Evolutionary conservation across 2,329 filamentous ascomycete species (phyloP), one percentile per base, ranked within the genome.

Genomic region (Paecilomyces fulvus): DNA sequence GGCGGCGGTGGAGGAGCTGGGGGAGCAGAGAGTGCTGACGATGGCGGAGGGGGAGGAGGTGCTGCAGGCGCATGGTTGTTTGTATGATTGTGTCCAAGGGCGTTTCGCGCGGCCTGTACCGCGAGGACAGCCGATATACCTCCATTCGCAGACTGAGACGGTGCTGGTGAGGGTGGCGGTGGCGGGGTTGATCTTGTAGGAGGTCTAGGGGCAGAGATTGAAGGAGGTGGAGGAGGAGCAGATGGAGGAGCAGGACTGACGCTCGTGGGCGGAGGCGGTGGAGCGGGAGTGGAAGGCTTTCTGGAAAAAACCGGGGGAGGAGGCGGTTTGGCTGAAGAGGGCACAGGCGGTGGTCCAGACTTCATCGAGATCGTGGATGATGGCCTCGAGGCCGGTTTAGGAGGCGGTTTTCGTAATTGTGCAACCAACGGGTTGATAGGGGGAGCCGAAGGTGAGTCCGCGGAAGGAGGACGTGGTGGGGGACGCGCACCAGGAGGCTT

Each of bases 301-400:
- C 83, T 77, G 46, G 77, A 76, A 21, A 77, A 68, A 9, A 80
- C 77, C 49, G 83, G 82, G 49, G 82, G 82, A 20, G 83, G 80
- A 4, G 82, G 82, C 46, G 80, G 78, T 65, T 73, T 77, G 31
- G 65, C 61, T 21, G 64, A 62, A 31, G 67, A 69, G 10, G 73
- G 73, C 56, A 70, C 87, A 11, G 89, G 89, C 30, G 90, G 90
- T 33, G 90, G 90, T 55, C 67, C 64, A 21, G 67, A 62, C 65
- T 83, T 84, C 55, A 76, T 74, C 3, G 83, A 83, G 58, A 79
- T 76, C 63, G 80, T 76, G 33, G 84, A 85, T 14, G 86, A 87
- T 2, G 88, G 84, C 60, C 88, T 77, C 48, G 76, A 76, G 0
- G 67, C 67, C 54, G 78, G 77, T 60, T 73, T 77, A 52, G 73